Evolutionary conservation across 1,284 basidiomycete genomes (phyloP).

Genomic region (Anthracocystis walkeri): DNA sequence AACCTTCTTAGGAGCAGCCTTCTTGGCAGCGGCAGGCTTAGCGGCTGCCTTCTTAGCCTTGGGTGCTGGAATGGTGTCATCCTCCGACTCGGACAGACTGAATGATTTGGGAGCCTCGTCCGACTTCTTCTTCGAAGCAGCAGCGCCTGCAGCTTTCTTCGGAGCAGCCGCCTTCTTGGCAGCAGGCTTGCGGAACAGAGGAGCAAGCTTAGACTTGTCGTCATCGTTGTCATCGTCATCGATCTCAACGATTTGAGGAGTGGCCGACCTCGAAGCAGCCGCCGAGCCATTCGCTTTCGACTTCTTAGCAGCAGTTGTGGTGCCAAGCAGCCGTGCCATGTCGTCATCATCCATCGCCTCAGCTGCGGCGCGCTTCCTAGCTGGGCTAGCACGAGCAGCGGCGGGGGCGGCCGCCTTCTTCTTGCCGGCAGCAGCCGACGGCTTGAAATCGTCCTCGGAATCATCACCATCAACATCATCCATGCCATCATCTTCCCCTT

Average conservation of each 20-base stretch:
- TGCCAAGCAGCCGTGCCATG: conserved; percentile 30
- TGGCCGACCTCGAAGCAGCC: conserved; percentile 37
- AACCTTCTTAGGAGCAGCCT: conserved; percentile 34
- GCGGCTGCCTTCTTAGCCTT: conserved; percentile 33
- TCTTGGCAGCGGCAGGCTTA: conserved; percentile 38
- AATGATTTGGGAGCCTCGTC: conserved; percentile 34
- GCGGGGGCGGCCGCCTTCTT: conserved; percentile 36
- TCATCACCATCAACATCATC: conserved; percentile 40
- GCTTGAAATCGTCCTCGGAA: conserved; percentile 59
- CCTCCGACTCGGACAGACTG: conserved; percentile 48
- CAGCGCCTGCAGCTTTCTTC: conserved; percentile 18
- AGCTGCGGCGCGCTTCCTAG: conserved; percentile 40
- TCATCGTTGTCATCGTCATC: conserved; percentile 22
- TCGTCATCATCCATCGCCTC: conserved; percentile 49
- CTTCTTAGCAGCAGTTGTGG: conserved; percentile 34
- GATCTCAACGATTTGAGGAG: conserved; percentile 33
- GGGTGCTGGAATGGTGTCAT: conserved; percentile 40
- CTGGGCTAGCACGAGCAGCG: conserved; percentile 30
- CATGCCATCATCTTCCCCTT: conserved; percentile 68
- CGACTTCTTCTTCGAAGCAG: conserved; percentile 27
- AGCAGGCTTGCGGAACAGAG: conserved; percentile 27
- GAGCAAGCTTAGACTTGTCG: conserved; percentile 36
- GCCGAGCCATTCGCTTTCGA: conserved; percentile 21
- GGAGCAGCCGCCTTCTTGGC: conserved; percentile 23
- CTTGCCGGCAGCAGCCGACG: conserved; percentile 30